Conservation (phyloP, 2,329 filamentous ascomycete species). For the Talaromyces rugulosus region DNA sequence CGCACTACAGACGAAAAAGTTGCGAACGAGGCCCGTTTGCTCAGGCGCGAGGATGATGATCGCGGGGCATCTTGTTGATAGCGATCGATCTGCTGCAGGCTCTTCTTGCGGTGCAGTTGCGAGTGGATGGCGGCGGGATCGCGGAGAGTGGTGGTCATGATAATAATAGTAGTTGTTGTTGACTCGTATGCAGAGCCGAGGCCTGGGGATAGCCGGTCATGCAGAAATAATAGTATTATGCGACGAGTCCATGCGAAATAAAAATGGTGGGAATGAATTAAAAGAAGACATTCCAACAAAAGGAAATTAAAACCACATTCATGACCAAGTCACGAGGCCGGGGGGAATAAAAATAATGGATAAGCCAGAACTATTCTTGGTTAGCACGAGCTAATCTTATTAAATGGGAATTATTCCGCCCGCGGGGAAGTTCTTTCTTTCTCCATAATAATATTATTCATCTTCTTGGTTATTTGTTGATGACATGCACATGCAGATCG, state of each 20-base stretch:
- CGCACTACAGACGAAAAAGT: conserved; percentile 31
- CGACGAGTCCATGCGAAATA: neutral
- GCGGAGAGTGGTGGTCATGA: conserved; percentile 29
- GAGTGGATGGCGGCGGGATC: conserved; percentile 27
- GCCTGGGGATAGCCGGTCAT: conserved; percentile 13
- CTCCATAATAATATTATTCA: neutral
- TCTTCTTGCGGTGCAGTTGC: conserved; percentile 23
- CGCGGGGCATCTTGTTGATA: neutral
- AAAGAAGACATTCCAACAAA: neutral
- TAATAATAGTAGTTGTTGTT: conserved; percentile 18
- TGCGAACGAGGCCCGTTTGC: conserved; percentile 27
- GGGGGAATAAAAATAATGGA: neutral
- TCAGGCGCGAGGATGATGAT: conserved; percentile 11
- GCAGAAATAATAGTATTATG: neutral
- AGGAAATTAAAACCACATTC: neutral
- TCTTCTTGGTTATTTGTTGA: neutral
- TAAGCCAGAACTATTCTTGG: neutral
- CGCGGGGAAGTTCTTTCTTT: neutral
- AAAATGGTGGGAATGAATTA: neutral
- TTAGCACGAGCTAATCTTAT: neutral
- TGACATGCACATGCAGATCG: neutral
- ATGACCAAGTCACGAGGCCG: neutral
- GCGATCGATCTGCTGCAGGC: conserved; percentile 6
- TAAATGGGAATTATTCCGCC: neutral
- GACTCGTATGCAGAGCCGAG: conserved; percentile 24